Base-by-base conservation (phyloP, 257 asterid species). In the Ophiorrhiza pumila region DNA sequence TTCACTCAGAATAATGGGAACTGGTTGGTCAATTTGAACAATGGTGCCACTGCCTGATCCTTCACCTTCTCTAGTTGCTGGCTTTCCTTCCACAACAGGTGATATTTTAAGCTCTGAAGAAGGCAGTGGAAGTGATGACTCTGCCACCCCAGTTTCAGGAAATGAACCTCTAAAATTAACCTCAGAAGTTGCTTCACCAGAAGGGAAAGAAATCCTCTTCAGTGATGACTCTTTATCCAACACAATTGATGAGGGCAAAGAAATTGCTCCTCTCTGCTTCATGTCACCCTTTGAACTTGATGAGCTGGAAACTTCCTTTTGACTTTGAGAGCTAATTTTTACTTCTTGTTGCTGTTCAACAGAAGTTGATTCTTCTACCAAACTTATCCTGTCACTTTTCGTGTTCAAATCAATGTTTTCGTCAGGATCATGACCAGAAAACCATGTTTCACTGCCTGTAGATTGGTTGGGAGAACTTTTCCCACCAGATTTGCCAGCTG, bases 361-460 rank as follows among this genome's bases (percentile, higher is more conserved):
- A 80, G 88, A 78, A 63, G 60, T 62, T 75, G 82, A 43, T 78
- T 73, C 84, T 59, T 73, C 83, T 59, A 50, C 39, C 65, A 58
- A 58, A 69, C 56, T 78, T 68, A 62, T 71, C 47, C 75, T 80
- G 61, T 74, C 85, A 63, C 61, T 83, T 78, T 74, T 82, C 47
- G 76, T 73, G 50, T 65, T 70, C 32, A 35, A 79, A 67, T 74
- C 83, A 78, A 80, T 86, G 75, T 74, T 81, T 74, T 92, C 96
- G 68, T 85, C 97, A 34, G 88, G 88, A 62, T 89, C 96, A 63
- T 83, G 90, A 78, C 94, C 95, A 72, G 97, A 89, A 85, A 92
- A 87, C 95, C 92, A 89, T 49, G 92, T 70, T 73, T 82, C 98
- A 42, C 90, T 89, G 66, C 84, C 74, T 52, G 82, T 76, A 58